Conservation (phyloP, 768 basidiomycete species). For the Mycena floridula region DNA sequence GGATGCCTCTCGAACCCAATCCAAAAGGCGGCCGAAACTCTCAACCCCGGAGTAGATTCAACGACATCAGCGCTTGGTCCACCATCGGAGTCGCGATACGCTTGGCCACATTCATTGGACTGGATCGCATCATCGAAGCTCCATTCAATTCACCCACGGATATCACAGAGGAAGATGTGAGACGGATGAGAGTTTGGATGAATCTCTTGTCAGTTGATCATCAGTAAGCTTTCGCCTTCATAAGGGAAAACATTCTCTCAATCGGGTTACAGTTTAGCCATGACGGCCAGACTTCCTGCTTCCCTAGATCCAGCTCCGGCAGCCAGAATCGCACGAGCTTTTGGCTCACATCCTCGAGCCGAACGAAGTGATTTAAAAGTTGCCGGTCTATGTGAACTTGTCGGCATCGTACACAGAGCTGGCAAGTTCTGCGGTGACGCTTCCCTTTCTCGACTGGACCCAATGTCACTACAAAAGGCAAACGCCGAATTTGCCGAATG, state of each 20-base stretch:
- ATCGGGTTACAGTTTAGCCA: neutral
- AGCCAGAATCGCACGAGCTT: neutral
- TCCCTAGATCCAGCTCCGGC: neutral
- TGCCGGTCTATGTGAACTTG: constrained; percentile 5
- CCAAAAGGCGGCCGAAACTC: neutral
- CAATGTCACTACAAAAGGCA: constrained; percentile 2
- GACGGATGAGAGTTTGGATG: constrained; percentile 7
- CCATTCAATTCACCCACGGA: constrained; percentile 2
- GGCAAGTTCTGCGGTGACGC: constrained; percentile 5
- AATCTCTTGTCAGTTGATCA: constrained; percentile 6
- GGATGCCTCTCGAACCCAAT: constrained; percentile 6
- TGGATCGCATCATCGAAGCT: constrained; percentile 5
- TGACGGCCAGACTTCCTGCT: neutral
- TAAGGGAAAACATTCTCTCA: neutral
- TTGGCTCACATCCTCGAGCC: neutral
- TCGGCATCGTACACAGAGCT: constrained; percentile 4
- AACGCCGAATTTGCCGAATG: neutral
- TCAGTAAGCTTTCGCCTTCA: constrained; percentile 1
- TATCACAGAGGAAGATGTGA: constrained; percentile 6
- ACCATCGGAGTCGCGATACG: constrained; percentile 6
- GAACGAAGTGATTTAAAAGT: constrained; percentile 2
- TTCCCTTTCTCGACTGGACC: constrained; percentile 1
- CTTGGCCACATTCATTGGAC: constrained; percentile 5
- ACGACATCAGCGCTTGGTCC: constrained; percentile 5
- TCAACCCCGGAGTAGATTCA: constrained; percentile 3